Conservation (phyloP, 352 stramenopile genomes). For the Halophytophthora batemanensis region DNA sequence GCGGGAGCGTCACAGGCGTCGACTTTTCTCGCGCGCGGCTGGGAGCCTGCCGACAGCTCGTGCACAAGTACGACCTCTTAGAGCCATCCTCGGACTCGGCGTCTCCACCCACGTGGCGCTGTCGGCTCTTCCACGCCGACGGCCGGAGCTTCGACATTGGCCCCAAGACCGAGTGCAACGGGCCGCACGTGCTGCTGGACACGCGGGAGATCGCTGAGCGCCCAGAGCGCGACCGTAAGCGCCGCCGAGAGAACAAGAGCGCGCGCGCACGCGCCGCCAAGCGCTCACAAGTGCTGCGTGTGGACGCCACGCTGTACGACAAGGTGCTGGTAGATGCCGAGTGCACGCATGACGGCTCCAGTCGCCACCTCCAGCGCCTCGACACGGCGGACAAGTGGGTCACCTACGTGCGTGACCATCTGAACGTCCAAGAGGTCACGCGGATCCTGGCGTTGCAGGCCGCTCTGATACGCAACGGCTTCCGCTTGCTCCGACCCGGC, state of each 20-base stretch:
- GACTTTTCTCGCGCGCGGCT: constrained; percentile 88
- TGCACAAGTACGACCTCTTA: constrained; percentile 92
- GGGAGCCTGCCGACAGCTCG: constrained; percentile 81
- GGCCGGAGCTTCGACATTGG: constrained; percentile 68
- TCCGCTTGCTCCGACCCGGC: constrained; percentile 80
- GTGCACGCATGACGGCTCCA: constrained; percentile 94
- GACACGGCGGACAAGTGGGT: constrained; percentile 66
- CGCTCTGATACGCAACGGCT: constrained; percentile 80
- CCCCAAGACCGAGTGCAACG: constrained; percentile 44
- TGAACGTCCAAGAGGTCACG: constrained; percentile 48
- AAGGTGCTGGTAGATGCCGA: constrained; percentile 95
- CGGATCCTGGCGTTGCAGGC: constrained; percentile 63
- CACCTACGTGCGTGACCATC: constrained; percentile 68
- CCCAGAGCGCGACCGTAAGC: constrained; percentile 38
- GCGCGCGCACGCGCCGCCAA: constrained; percentile 58
- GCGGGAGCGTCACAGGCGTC: constrained; percentile 73
- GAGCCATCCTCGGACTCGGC: constrained; percentile 7
- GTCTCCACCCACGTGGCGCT: constrained; percentile 38
- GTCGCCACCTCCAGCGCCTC: constrained; percentile 84
- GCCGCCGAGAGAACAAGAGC: constrained; percentile 93
- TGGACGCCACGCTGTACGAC: constrained; percentile 73
- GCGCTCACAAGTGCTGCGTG: constrained; percentile 27
- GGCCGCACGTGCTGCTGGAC: constrained; percentile 60
- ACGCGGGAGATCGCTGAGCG: constrained; percentile 54
- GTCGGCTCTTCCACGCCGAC: constrained; percentile 75